Percentiles rank a stretch among this genome's conserved stretches.
These are phyloP conservation scores for Cutaneotrichosporon curvatum DNA, from an alignment of 1,284 basidiomycete species.

Conservation along the genomic window DNA sequence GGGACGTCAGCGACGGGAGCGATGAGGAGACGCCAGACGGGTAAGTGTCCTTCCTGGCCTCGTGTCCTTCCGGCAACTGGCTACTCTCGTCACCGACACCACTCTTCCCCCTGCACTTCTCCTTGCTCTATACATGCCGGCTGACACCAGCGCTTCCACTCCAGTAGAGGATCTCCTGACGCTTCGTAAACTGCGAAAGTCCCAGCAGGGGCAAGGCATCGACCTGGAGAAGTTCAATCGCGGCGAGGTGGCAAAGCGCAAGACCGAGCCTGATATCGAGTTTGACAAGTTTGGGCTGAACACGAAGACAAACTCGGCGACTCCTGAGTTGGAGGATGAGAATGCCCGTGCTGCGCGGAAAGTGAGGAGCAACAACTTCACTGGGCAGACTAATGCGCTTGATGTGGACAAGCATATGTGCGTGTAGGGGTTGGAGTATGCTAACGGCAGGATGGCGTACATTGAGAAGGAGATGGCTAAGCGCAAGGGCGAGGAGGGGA, in stretches of 20 bases:
- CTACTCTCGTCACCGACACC: too few relatives aligned
- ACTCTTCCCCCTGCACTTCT: too few relatives aligned
- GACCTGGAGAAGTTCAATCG: slow-evolving; percentile 75
- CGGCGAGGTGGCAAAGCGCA: slow-evolving; percentile 62
- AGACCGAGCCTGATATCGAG: slow-evolving; percentile 47
- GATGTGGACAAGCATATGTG: slow-evolving; percentile 98
- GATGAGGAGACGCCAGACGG: slow-evolving; percentile 3
- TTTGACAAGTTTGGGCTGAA: slow-evolving; percentile 52
- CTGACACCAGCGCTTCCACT: slow-evolving; percentile 23
- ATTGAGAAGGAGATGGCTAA: slow-evolving; percentile 88
- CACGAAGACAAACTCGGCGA: slow-evolving; percentile 6
- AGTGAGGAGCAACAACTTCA: slow-evolving; percentile 85
- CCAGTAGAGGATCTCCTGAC: slow-evolving; percentile 74
- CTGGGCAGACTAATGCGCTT: slow-evolving; percentile 87
- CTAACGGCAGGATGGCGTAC: slow-evolving; percentile 76
- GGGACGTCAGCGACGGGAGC: too few relatives aligned
- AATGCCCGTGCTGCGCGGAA: slow-evolving; percentile 50
- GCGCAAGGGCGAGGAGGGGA: slow-evolving; percentile 54
- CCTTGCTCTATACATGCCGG: background rate
- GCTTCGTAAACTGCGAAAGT: slow-evolving; percentile 66
- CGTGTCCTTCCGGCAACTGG: too few relatives aligned
- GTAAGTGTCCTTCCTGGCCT: background rate
- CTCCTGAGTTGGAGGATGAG: too few relatives aligned
- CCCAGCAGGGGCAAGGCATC: slow-evolving; percentile 59
- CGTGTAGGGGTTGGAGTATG: too few relatives aligned